Conservation (phyloP, 1,139 yeast species). For the Nadsonia commutata region DNA sequence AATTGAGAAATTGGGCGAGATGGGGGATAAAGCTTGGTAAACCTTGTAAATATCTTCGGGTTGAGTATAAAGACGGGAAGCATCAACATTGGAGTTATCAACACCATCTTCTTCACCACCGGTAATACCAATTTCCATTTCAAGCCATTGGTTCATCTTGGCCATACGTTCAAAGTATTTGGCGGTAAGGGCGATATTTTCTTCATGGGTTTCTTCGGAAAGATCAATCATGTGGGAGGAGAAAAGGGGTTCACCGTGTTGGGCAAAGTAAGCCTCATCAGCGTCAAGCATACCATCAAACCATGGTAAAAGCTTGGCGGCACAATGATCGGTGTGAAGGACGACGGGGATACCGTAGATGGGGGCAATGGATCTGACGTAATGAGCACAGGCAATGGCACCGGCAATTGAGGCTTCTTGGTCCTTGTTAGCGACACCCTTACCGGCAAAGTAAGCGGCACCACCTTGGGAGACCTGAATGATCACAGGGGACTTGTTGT, state of each 20-base stretch:
- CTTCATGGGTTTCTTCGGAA: conserved; percentile 93
- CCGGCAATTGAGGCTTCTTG: conserved; percentile 93
- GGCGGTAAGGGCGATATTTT: conserved; percentile 87
- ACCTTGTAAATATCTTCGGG: conserved; percentile 93
- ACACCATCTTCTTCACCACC: conserved; percentile 99
- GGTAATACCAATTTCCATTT: conserved; percentile 99
- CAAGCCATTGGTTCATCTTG: conserved; percentile 93
- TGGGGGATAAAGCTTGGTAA: conserved; percentile 75
- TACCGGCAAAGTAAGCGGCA: conserved; percentile 99
- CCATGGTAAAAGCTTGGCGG: conserved; percentile 96
- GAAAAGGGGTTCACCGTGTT: conserved; percentile 87
- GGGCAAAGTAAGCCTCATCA: conserved; percentile 80
- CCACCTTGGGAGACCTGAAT: conserved; percentile 98
- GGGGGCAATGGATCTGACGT: conserved; percentile 94
- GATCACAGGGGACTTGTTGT: conserved; percentile 86
- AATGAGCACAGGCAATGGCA: conserved; percentile 95
- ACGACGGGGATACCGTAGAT: conserved; percentile 92
- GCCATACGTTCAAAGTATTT: conserved; percentile 91
- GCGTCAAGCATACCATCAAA: conserved; percentile 95
- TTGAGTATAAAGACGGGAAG: conserved; percentile 80
- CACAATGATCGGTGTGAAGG: conserved; percentile 98
- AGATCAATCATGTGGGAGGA: conserved; percentile 98
- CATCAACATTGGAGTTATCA: conserved; percentile 86
- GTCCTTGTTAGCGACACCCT: conserved; percentile 89
- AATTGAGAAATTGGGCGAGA: conserved; percentile 95